Base-by-base conservation (phyloP, 2,329 filamentous ascomycete genomes). In the Pyrenochaeta sp. region DNA sequence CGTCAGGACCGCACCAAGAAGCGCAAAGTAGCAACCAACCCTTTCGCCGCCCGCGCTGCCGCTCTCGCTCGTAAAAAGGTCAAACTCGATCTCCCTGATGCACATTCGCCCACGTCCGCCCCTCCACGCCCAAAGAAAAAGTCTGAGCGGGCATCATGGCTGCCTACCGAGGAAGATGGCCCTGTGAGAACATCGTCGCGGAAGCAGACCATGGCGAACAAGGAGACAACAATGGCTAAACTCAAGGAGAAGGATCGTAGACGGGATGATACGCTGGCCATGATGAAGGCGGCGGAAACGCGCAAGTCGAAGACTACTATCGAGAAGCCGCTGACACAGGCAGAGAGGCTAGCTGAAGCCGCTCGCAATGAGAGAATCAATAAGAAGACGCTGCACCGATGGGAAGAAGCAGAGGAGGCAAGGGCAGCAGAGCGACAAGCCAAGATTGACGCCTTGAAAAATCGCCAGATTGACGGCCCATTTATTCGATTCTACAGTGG, bases 401-500 rank as follows among this genome's bases (percentile, higher is more conserved):
- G 93, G 92, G 92, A 97, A 70, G 88, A 90, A 69, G 89, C 90
- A 6, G 94, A 99, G 74, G 91, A 90, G 72, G 85, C 88, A 67
- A 85, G 93, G 45, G 88, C 92, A 55, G 90, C 93, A 60, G 89
- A 96, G 64, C 82, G 93, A 49, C 82, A 85, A 53, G 88, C 86
- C 27, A 93, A 88, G 72, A 78, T 97, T 34, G 91, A 93, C 26
- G 94, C 93, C 10, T 77, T 97, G 58, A 89, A 96, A 61, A 90
- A 91, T 67, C 84, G 92, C 35, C 90, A 88, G 36, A 80, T 97
- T 7, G 86, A 93, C 40, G 94, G 94, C 0, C 90, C 94, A 0
- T 90, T 96, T 8, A 86, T 96, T 28, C 90, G 89, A 2, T 93
- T 89, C 70, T 96, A 92, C 87, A 97, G 92, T 69, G 94, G 93